Evolutionary conservation across 495 filamentous ascomycete species (phyloP).

Genomic region (Parathielavia appendiculata): DNA sequence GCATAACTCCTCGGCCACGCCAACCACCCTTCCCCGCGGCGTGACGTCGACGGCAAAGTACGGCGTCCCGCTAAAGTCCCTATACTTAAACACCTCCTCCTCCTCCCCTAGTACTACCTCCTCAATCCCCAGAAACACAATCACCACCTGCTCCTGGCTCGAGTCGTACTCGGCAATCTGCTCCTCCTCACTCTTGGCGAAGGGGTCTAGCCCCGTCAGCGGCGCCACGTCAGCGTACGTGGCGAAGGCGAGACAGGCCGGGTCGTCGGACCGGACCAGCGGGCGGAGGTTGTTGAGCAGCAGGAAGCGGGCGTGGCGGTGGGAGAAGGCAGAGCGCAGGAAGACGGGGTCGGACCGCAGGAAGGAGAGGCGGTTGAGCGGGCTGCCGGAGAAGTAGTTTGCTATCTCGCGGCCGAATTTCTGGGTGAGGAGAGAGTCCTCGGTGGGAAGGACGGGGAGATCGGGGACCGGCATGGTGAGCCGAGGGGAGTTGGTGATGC

Average conservation of each 20-base stretch:
- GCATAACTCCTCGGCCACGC: constrained; percentile 49
- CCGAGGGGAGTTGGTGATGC: no score
- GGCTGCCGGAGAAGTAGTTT: constrained; percentile 88
- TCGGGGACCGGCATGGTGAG: constrained; percentile 35
- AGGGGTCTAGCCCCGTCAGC: constrained; percentile 68
- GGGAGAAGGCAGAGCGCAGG: constrained; percentile 67
- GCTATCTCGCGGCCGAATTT: constrained; percentile 87
- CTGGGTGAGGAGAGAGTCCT: constrained; percentile 76
- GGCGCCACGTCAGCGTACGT: constrained; percentile 57
- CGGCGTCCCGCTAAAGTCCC: constrained; percentile 65
- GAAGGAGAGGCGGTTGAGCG: constrained; percentile 68
- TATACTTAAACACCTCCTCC: constrained; percentile 32
- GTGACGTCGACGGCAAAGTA: constrained; percentile 90
- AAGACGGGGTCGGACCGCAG: constrained; percentile 75
- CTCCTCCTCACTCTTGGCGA: constrained; percentile 66
- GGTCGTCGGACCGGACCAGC: constrained; percentile 53
- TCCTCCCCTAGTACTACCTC: constrained; percentile 46
- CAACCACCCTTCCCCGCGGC: constrained; percentile 53
- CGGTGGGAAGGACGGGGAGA: constrained; percentile 45
- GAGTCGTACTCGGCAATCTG: constrained; percentile 71
- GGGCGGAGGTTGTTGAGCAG: constrained; percentile 76
- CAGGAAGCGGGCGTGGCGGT: constrained; percentile 65
- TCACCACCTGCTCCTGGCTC: constrained; percentile 51
- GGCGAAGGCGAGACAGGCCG: constrained; percentile 55
- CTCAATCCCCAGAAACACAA: constrained; percentile 86